Base-by-base conservation (phyloP, 1,139 yeast genomes). In the Pneumocystis wakefieldiae region DNA sequence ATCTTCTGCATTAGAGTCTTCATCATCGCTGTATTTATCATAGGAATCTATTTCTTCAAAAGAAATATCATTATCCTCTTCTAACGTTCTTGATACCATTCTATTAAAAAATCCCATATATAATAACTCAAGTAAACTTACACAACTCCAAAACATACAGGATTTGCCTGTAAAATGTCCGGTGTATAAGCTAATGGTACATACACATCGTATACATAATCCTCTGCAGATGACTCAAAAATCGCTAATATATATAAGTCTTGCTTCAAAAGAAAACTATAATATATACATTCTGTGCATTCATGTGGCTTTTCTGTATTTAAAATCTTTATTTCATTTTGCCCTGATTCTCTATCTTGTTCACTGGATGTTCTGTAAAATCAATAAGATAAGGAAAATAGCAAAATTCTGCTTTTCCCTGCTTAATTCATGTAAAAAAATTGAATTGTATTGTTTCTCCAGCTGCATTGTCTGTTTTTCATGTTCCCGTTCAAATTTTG, bases 1-100 rank as follows among this genome's bases (percentile, higher is more conserved):
- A 66, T 87, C 90, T 74, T 92, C 97, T 15, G 96, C 96, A 69
- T 86, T 86, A 0, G 91, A 85, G 70, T 86, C 94, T 67, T 86
- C 91, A 68, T 86, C 91, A 67, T 81, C 86, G 2, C 48, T 59
- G 29, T 61, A 29, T 15, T 48, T 17, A n/a, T 53, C 24, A 4
- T n/a, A 38, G n/a, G 42, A 59, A n/a, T 53, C 37, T 8, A 24
- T 58, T 14, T 32, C 53, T 39, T 58, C 39, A 7, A 42, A 42
- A 48, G 32, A 24, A 48, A 24, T 48, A 24, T 48, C 32, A 12
- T 48, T 29, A 19, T 48, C 19, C 14, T 48, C 55, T 4, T 42
- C 29, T 8, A 48, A 5, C 1, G 14, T 24, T 24, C 55, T 48
- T 7, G 4, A 48, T 10, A 10, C 19, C 14, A 24, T 6, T 10